Evolutionary conservation across 805 yeast genomes (phyloP).

Genomic region (Ogataea trehalophila): DNA sequence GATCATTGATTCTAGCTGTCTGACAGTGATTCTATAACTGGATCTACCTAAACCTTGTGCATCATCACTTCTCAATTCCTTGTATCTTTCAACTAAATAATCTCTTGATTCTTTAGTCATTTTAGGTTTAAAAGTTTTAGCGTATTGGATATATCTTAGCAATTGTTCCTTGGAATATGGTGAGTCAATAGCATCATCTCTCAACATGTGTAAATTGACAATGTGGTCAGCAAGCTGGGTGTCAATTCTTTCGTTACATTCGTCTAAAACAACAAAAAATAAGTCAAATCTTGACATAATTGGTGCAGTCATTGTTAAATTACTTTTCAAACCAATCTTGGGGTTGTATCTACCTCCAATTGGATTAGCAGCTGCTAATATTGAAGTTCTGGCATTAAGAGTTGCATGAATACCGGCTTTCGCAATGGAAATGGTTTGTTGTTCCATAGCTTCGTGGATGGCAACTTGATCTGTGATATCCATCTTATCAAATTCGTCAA

Average conservation of each 20-base stretch:
- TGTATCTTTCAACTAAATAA: slow-evolving; percentile 70
- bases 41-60: slow-evolving; percentile 83
- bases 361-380: slow-evolving; percentile 98
- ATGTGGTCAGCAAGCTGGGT: slow-evolving; percentile 89
- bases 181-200: slow-evolving; percentile 86
- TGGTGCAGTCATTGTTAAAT: slow-evolving; percentile 94
- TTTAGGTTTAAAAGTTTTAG: slow-evolving; percentile 86
- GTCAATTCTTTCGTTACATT: slow-evolving; percentile 87
- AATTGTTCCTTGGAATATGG: slow-evolving; percentile 88
- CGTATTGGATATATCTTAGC: slow-evolving; percentile 83
- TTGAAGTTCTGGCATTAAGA: slow-evolving; percentile 91
- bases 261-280: slow-evolving; percentile 91
- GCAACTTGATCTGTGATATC: slow-evolving; percentile 94
- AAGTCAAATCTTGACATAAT: slow-evolving; percentile 97
- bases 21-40: slow-evolving; percentile 91
- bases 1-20: slow-evolving; percentile 93
- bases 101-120: slow-evolving; percentile 80
- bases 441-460: slow-evolving; percentile 99
- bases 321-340: slow-evolving; percentile 75
- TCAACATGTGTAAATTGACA: slow-evolving; percentile 84
- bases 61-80: slow-evolving; percentile 82
- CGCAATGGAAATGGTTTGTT: slow-evolving; percentile 96
- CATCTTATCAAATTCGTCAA: slow-evolving; percentile 98
- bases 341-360: slow-evolving; percentile 95
- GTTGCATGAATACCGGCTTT: slow-evolving; percentile 99